phyloP scores from a whole-genome alignment of 169 alveolate genomes.

The Cryptosporidium ubiquitum region DNA sequence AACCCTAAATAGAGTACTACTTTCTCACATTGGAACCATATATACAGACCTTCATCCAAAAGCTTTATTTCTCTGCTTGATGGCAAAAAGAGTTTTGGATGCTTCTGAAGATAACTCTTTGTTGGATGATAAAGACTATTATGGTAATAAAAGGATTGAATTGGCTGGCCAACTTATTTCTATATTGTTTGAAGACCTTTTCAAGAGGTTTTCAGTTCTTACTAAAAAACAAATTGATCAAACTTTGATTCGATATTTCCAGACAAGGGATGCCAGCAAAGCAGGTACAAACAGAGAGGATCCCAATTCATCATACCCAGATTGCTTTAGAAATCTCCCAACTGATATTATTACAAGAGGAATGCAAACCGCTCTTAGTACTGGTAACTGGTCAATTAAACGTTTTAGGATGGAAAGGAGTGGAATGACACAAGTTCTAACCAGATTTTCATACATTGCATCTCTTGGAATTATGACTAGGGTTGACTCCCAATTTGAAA shows the following conservation, averaged over 20 bases:
- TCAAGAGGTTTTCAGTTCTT: conserved; percentile 82
- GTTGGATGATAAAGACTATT: conserved; percentile 99
- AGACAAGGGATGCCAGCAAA: conserved; percentile 79
- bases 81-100: conserved; percentile 96
- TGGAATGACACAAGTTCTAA: conserved; percentile 97
- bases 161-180: conserved; percentile 98
- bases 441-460: conserved; percentile 96
- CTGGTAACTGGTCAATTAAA: conserved; percentile 99
- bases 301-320: conserved; percentile 85
- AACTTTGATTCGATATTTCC: conserved; percentile 81
- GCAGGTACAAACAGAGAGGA: conserved; percentile 54
- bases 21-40: conserved; percentile 89
- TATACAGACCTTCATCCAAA: conserved; percentile 90
- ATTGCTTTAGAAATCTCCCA: conserved; percentile 88
- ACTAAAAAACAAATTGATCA: conserved; percentile 89
- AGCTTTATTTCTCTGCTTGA: conserved; percentile 92
- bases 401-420: conserved; percentile 98
- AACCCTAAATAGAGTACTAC: conserved; percentile 89
- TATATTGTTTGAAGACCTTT: conserved; percentile 95
- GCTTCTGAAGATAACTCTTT: conserved; percentile 91
- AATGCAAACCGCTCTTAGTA: conserved; percentile 93
- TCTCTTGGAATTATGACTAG: conserved; percentile 95
- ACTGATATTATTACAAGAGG: conserved; percentile 95
- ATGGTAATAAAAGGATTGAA: conserved; percentile 99
- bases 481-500: conserved; percentile 92